Base-by-base conservation (phyloP, 2,329 filamentous ascomycete species). In the Ramularia endophylla region DNA sequence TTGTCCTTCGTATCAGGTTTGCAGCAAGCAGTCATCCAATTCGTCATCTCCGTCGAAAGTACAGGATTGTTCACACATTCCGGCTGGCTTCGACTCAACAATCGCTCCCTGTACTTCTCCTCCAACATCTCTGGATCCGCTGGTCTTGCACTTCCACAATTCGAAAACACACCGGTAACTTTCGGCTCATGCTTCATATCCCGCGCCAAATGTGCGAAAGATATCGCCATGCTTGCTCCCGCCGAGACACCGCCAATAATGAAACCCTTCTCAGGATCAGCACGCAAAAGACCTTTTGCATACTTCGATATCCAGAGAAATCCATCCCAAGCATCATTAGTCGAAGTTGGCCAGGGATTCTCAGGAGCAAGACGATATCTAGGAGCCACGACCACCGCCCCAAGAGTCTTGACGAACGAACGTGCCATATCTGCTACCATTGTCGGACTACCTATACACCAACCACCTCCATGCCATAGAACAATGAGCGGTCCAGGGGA, bases 221-320 rank as follows among this genome's bases (percentile, higher is more conserved):
- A 58, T 2, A 64, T 53, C 8, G 59, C 44, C 28, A 69, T 59
- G 33, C 65, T 67, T 9, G 58, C 67, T 12, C 67, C 68, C 3
- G 71, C 66, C 1, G 65, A 70, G 1, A 62, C 62, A 2, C 72
- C 71, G 15, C 69, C 69, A 11, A 72, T 38, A 19, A 74, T 47
- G 44, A 73, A 73, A 0, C 69, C 70, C 12, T 57, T 55, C 12
- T 56, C 52, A 0, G 65, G 60, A 43, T 70, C 61, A 52, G 28
- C 27, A 27, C 29, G 12, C 30, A 28, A 20, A 65, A 64, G 37
- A 1, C 54, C 42, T 15, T 53, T 17, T 15, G 65, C 62, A 41
- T 71, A 64, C 9, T 54, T 38, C 3, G 65, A 61, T 35, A 66
- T 60, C 63, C 65, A 72, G 54, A 66, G 51, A 38, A 72, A 50